A percentile compares a stretch with the other conserved stretches of the same genome.
phyloP scores from a whole-genome alignment of 331 rosid species.

The Pyrus hybrid region DNA sequence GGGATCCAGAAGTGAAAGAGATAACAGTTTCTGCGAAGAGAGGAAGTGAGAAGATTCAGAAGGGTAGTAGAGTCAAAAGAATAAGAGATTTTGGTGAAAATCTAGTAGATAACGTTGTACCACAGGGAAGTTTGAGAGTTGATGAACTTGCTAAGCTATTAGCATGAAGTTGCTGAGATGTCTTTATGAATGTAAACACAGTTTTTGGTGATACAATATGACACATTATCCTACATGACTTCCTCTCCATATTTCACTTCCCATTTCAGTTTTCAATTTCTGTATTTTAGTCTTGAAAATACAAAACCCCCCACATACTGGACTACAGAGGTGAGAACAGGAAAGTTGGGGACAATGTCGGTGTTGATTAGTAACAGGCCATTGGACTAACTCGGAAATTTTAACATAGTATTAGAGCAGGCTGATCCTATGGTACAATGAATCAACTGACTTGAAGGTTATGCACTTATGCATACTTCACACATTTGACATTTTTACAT shows the following conservation, averaged over 20 bases:
- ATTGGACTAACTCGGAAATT: neutral
- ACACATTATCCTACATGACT: neutral
- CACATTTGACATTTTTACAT: neutral
- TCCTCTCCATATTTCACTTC: neutral
- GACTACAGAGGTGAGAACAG: neutral
- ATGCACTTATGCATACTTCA: neutral
- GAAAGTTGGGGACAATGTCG: too few relatives aligned
- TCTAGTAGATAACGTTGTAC: constrained; percentile 40
- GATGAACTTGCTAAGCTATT: constrained; percentile 83
- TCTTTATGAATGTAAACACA: neutral
- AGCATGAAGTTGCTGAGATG: constrained; percentile 22
- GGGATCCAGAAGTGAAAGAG: constrained; percentile 22
- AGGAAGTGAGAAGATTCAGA: constrained; percentile 24
- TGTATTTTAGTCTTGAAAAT: neutral
- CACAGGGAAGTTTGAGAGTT: constrained; percentile 74
- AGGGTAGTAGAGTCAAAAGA: constrained; percentile 33
- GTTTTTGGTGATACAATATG: neutral
- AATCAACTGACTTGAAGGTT: neutral
- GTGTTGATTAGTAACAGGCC: neutral
- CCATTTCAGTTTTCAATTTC: neutral
- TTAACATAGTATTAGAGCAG: neutral
- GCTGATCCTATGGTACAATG: too few relatives aligned
- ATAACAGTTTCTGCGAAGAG: constrained; percentile 14
- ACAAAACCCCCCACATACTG: neutral
- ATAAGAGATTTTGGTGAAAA: constrained; percentile 37